A percentile compares a stretch with the other conserved stretches of the same genome.
Conservation (phyloP, 164 flowering plant genomes). For the Sextonia rubra region DNA sequence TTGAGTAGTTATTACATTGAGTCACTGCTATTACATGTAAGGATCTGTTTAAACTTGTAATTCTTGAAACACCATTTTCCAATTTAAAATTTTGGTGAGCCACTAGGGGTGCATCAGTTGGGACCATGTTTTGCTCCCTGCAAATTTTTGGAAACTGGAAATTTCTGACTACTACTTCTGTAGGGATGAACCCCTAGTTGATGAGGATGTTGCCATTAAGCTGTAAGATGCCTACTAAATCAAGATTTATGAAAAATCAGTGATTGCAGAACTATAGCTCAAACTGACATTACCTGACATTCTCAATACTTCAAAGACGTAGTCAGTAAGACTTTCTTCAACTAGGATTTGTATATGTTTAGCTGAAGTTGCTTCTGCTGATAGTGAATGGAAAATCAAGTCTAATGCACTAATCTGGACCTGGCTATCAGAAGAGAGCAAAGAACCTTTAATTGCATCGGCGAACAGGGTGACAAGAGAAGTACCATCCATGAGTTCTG, state of each 20-base stretch:
- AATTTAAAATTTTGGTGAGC: background rate
- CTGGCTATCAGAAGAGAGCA: constrained; percentile 78
- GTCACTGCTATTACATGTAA: background rate
- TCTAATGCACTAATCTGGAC: constrained; percentile 73
- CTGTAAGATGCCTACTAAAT: background rate
- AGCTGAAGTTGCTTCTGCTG: constrained; percentile 29
- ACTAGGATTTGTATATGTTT: constrained; percentile 46
- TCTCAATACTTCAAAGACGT: constrained; percentile 80
- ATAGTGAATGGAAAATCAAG: constrained; percentile 54
- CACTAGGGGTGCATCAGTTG: background rate
- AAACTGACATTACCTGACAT: constrained; percentile 53
- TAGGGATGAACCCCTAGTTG: background rate
- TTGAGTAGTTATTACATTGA: background rate
- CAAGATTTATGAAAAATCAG: background rate
- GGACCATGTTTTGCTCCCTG: background rate
- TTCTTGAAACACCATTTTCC: background rate
- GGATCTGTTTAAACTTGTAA: background rate
- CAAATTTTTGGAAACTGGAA: background rate
- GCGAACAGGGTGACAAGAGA: constrained; percentile 56
- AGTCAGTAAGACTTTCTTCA: constrained; percentile 83
- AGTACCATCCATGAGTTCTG: constrained; percentile 28
- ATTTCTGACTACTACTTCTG: background rate
- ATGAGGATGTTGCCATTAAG: background rate
- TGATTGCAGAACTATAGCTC: background rate
- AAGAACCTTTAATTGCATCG: constrained; percentile 89